These are phyloP conservation scores for Jackrogersella minutella DNA, from an alignment of 495 filamentous ascomycete species.

Conservation along the genomic window DNA sequence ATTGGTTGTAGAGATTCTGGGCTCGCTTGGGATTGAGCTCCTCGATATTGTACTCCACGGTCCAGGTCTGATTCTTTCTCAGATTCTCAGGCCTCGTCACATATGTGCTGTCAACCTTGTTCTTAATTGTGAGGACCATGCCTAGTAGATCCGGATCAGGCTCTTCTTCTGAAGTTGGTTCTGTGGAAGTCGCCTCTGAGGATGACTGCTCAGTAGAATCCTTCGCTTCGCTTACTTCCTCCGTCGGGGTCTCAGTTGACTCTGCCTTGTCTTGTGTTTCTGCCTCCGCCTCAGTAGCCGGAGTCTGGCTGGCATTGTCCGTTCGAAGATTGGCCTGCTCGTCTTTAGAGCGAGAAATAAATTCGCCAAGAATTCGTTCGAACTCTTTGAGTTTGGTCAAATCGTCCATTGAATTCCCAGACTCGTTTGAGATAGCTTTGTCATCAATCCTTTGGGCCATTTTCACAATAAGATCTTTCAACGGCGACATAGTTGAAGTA, in stretches of 20 bases:
- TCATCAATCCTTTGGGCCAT: slow-evolving; percentile 38
- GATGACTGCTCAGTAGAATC: slow-evolving; percentile 14
- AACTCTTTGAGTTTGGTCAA: slow-evolving; percentile 49
- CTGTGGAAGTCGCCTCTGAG: slow-evolving; percentile 15
- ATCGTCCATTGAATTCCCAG: slow-evolving; percentile 30
- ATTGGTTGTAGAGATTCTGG: slow-evolving; percentile 57
- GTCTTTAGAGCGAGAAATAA: slow-evolving; percentile 42
- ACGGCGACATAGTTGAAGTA: slow-evolving; percentile 29
- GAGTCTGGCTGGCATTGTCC: slow-evolving; percentile 17
- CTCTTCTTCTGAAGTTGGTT: slow-evolving; percentile 7
- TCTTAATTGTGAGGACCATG: slow-evolving; percentile 73
- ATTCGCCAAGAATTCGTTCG: slow-evolving; percentile 50
- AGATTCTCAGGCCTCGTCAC: slow-evolving; percentile 68
- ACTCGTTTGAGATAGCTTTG: slow-evolving; percentile 28
- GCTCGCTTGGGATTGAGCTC: slow-evolving; percentile 58
- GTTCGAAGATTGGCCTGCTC: slow-evolving; percentile 38
- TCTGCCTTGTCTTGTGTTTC: slow-evolving; percentile 3
- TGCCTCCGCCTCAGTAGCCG: slow-evolving; percentile 1
- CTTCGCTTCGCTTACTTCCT: not conserved
- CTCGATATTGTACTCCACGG: slow-evolving; percentile 75
- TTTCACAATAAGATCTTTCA: slow-evolving; percentile 41
- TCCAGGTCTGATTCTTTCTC: slow-evolving; percentile 59
- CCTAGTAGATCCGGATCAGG: slow-evolving; percentile 58
- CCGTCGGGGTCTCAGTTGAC: slow-evolving; percentile 1
- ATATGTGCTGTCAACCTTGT: slow-evolving; percentile 72